Base-by-base conservation (phyloP, 2,329 filamentous ascomycete species). In the Stagonosporopsis vannaccii region DNA sequence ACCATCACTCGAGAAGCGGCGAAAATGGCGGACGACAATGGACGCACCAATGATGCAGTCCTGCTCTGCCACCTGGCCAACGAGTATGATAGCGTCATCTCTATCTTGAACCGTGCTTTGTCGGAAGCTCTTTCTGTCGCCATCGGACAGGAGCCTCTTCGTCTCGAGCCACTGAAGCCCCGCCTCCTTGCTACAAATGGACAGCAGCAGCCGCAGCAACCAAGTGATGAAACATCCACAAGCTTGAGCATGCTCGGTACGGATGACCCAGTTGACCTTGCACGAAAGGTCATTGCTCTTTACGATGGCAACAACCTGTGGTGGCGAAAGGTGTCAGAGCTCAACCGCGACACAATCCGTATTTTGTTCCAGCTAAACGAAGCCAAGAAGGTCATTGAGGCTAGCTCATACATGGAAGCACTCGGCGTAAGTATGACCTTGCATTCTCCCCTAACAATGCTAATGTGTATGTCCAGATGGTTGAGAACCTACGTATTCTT, bases 1-100 rank as follows among this genome's bases (percentile, higher is more conserved):
- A 90, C 89, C n/a, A 94, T 99, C 68, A 98, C 94, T 1, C 83
- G 95, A 39, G 92, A 97, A 75, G 95, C 95, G 8, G 95, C 95
- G 36, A 89, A 90, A 62, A 91, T 93, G 69, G 95, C 95, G 4
- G 94, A 99, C 66, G 94, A 98, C 75, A 96, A 94, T 68, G 94
- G 95, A 35, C 87, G 96, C 45, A 92, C 90, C 1, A 96, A 94
- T 0, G 95, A 99, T 76, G 93, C 96, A 2, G 94, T 98, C 13
- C 83, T 99, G 46, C 83, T 99, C 47, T 98, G 96, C 75, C 94
- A 99, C 75, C 83, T 99, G 39, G 94, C 95, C 0, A 91, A 92
- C 69, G 93, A 99, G 75, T 98, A 96, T 74, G 92, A 99, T 74
- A 92, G 88, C 50, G 96, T 98, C n/a, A 87, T 97, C 39, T 82